Evolutionary conservation across 2,329 filamentous ascomycete genomes (phyloP), one percentile per base, ranked within the genome.

Genomic region (Alternaria atra): DNA sequence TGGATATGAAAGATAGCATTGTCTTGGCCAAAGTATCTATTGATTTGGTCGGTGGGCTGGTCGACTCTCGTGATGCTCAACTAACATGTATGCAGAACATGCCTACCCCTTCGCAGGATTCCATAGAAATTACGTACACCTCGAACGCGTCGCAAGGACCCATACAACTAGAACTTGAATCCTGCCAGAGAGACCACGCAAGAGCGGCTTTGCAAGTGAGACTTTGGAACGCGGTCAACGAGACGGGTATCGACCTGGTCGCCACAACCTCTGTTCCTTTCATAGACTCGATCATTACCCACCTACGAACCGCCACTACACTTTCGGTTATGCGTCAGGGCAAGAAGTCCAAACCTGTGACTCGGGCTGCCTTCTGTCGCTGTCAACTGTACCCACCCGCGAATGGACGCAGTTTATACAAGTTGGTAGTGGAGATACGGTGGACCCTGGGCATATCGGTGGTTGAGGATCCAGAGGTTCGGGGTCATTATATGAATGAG

Each of bases 371-470:
- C 44, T 77, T 78, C 55, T 64, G 65, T 54, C 68, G 68, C 53
- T 73, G 71, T 61, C 39, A 61, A 10, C 63, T 77, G 13, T 35
- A 42, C 2, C 61, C 60, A 5, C 61, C 67, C 13, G 15, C 47
- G 1, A 6, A 42, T 15, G 56, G 46, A 17, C 39, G 50, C 43
- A 55, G 43, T 6, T 20, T 42, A 29, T 65, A 71, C 17, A 61
- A 47, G 54, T 53, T 77, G 37, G 62, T 69, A 17, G 57, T 73
- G 5, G 71, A 76, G 50, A 58, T 77, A 40, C 68, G 76, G n/a
- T 79, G 73, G 73, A 58, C 58, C 2, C 39, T 74, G 39, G 71
- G 68, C 2, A 37, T 71, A 6, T 71, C 76, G 15, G 69, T 76
- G 1, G 68, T 74, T 32, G 73, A 76, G 51, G 62, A 62, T 7